Base-by-base conservation (phyloP, 108 stramenopile genomes). In the Nannochloropsis gaditana region DNA sequence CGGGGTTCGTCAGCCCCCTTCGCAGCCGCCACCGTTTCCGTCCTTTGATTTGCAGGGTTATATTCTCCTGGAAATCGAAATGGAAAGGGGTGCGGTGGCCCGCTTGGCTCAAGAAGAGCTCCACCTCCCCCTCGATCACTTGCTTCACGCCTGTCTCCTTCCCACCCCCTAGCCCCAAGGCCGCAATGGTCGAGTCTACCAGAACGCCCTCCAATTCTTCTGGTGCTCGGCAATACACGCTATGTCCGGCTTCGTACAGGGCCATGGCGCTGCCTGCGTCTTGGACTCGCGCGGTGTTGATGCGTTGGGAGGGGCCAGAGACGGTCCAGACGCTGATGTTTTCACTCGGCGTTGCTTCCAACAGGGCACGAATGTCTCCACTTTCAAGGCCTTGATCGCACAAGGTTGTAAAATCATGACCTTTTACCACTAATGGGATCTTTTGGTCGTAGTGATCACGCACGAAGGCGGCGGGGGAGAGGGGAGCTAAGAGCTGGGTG, bases 21-120 rank as follows among this genome's bases (percentile, higher is more conserved):
- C 92, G 89, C 47, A 97, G 79, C 17, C 92, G 91, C 96, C 96
- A 97, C 84, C 89, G 81, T 81, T 97, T 97, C 15, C 81, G 45
- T 41, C 96, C 96, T 21, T 90, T 90, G 44, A 97, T 83, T 86
- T 96, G 95, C 79, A 97, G 89, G 41, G 96, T 97, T 83, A 97
- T 95, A 84, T 97, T 97, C 85, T 97, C 95, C 90, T 97, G 96
- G 87, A 97, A 97, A 84, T 97, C 96, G 73, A 88, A 93, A 80
- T 97, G 96, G 92, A 94, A 95, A 41, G 92, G 92, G 9, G 95
- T 96, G 4, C 91, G 50, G 82, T 94, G 93, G 10, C 82, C 83
- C 42, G 82, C 87, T 45, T 91, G 86, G n/a, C 90, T 87, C 50
- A 94, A 91, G 85, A 97, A 97, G 17, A 94, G 85, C 89, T 97